A percentile compares a stretch with the other conserved stretches of the same genome.
Conservation (phyloP, 345 rosid species). For the Gynandropsis gynandra region DNA sequence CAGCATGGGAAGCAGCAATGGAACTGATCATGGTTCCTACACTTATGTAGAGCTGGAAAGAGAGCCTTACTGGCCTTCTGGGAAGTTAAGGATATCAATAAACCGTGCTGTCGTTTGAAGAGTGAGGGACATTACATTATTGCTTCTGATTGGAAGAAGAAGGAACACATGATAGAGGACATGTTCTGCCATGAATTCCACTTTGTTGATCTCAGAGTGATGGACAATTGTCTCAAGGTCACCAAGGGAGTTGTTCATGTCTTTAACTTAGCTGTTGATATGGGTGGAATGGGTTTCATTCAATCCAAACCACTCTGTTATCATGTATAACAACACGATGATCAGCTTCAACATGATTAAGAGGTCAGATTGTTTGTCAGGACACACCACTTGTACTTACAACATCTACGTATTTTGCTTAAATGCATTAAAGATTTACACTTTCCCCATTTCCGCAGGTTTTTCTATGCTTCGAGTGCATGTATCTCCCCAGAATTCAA, state of each 20-base stretch:
- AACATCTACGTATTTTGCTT: background rate
- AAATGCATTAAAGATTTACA: background rate
- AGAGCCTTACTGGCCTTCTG: conserved; percentile 90
- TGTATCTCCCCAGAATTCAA: conserved; percentile 97
- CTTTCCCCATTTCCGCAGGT: conserved; percentile 36
- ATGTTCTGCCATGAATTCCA: conserved; percentile 97
- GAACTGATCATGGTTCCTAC: conserved; percentile 59
- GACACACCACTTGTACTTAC: background rate
- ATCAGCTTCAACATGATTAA: conserved; percentile 96
- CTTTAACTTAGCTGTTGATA: no score
- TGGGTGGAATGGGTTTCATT: conserved; percentile 99
- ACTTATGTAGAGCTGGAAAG: conserved; percentile 77
- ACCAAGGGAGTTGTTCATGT: no score
- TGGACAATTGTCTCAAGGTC: no score
- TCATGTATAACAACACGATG: conserved; percentile 98
- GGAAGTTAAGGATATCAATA: conserved; percentile 69
- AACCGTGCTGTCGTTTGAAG: conserved; percentile 93
- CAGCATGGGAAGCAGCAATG: conserved; percentile 72
- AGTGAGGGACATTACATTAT: conserved; percentile 90
- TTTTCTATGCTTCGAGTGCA: conserved; percentile 99
- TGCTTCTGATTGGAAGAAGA: conserved; percentile 99
- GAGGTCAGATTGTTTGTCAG: conserved; percentile 40
- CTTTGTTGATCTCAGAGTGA: no score
- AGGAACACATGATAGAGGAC: conserved; percentile 96
- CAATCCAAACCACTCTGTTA: conserved; percentile 97